Percentiles rank a stretch among this genome's conserved stretches.
Conservation (phyloP, 345 rosid genomes). For the Camelina sativa region DNA sequence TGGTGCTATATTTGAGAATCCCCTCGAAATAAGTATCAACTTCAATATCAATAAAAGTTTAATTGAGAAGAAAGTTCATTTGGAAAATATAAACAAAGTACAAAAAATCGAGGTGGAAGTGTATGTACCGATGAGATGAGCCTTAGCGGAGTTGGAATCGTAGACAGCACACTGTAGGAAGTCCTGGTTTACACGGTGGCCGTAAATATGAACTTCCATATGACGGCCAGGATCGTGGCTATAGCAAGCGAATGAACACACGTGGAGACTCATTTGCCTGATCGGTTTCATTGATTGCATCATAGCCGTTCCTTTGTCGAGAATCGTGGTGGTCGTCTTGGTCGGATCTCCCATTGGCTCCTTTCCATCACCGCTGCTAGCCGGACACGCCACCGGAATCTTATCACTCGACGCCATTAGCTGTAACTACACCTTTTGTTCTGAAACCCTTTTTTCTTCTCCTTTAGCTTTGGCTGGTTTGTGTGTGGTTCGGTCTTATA, state of each 20-base stretch:
- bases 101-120: neutral
- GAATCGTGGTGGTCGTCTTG: constrained; percentile 51
- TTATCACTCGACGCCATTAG: constrained; percentile 44
- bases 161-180: constrained; percentile 86
- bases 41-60: no score
- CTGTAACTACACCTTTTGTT: neutral
- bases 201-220: constrained; percentile 72
- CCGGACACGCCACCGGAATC: constrained; percentile 40
- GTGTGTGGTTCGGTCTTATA: constrained; percentile 16
- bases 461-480: constrained; percentile 4
- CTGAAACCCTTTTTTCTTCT: neutral
- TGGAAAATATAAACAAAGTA: neutral
- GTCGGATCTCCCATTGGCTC: constrained; percentile 55
- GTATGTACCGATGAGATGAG: constrained; percentile 64
- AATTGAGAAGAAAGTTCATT: no score
- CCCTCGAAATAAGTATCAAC: no score
- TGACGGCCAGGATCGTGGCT: constrained; percentile 81
- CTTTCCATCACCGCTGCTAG: constrained; percentile 30
- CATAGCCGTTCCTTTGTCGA: constrained; percentile 65
- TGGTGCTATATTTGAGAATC: no score
- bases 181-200: constrained; percentile 71
- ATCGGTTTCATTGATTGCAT: constrained; percentile 74
- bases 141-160: constrained; percentile 56
- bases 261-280: constrained; percentile 66
- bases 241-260: constrained; percentile 74